These are phyloP conservation scores for Ustilago nuda DNA, from an alignment of 1,284 basidiomycete species.

Conservation along the genomic window DNA sequence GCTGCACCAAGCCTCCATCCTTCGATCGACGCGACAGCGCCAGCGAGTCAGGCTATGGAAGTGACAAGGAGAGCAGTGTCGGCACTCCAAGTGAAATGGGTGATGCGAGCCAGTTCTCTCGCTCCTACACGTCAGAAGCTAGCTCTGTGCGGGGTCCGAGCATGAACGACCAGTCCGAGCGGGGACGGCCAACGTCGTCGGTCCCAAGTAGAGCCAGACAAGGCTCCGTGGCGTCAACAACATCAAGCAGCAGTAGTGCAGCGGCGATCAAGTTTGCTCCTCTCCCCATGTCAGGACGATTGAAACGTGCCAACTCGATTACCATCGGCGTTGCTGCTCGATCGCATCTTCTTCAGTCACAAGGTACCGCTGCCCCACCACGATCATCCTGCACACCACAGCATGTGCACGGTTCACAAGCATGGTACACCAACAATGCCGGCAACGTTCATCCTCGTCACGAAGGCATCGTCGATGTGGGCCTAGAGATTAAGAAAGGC, in stretches of 20 bases:
- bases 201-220: slow-evolving; percentile 18
- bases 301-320: slow-evolving; percentile 65
- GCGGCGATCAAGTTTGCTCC: slow-evolving; percentile 64
- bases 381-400: slow-evolving; percentile 26
- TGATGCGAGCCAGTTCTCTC: slow-evolving; percentile 21
- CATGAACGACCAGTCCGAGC: slow-evolving; percentile 13
- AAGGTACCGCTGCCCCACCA: slow-evolving; percentile 50
- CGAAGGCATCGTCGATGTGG: slow-evolving; percentile 57
- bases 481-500: slow-evolving; percentile 57
- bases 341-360: slow-evolving; percentile 61
- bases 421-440: slow-evolving; percentile 30
- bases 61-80: slow-evolving; percentile 37
- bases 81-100: slow-evolving; percentile 29
- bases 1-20: slow-evolving; percentile 16
- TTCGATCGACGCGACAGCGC: slow-evolving; percentile 12
- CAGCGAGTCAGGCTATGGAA: slow-evolving; percentile 46
- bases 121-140: slow-evolving; percentile 24
- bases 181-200: slow-evolving; percentile 7
- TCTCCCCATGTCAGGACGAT: slow-evolving; percentile 54
- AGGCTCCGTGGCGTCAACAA: slow-evolving; percentile 32
- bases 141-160: slow-evolving; percentile 27
- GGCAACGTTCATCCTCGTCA: slow-evolving; percentile 16
- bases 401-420: slow-evolving; percentile 47
- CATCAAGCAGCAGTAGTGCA: slow-evolving; percentile 37
- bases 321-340: slow-evolving; percentile 65